These are phyloP conservation scores for Geotrichum histeridarum DNA, from an alignment of 1,139 yeast genomes.

Conservation along the genomic window DNA sequence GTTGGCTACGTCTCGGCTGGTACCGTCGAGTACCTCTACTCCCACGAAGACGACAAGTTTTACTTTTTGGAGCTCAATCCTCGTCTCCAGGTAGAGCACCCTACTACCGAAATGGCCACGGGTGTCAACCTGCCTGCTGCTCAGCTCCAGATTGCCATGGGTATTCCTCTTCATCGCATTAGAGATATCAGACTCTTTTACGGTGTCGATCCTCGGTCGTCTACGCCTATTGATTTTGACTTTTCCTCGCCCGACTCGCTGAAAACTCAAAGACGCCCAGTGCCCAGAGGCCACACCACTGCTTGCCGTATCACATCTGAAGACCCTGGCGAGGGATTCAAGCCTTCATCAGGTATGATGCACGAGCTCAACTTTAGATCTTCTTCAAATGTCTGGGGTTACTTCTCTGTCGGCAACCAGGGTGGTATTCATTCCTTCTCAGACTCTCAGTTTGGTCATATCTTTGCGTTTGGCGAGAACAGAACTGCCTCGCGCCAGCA, in stretches of 20 bases:
- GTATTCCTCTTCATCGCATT: constrained; percentile 92
- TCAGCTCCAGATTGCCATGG: constrained; percentile 98
- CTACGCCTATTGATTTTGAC: constrained; percentile 86
- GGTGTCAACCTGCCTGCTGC: constrained; percentile 98
- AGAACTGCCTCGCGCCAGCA: constrained; percentile 97
- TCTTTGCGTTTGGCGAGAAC: constrained; percentile 97
- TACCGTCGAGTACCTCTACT: constrained; percentile 94
- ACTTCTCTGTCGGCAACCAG: constrained; percentile 92
- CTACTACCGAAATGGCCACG: constrained; percentile 98
- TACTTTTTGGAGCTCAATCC: constrained; percentile 95
- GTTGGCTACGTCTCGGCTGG: constrained; percentile 99
- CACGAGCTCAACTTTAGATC: constrained; percentile 96
- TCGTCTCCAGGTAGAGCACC: constrained; percentile 98
- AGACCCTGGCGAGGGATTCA: constrained; percentile 98
- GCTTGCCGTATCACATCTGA: constrained; percentile 98
- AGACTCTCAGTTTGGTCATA: constrained; percentile 98
- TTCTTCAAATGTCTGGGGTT: constrained; percentile 98
- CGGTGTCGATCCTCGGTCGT: constrained; percentile 92
- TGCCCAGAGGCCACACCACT: constrained; percentile 96
- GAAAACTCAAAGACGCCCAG: constrained; percentile 81
- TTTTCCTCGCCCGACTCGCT: constrained; percentile 69
- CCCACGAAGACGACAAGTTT: constrained; percentile 89
- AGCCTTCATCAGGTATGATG: constrained; percentile 94
- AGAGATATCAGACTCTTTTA: constrained; percentile 86
- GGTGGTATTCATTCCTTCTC: constrained; percentile 97